Evolutionary conservation across 768 basidiomycete species (phyloP), one percentile per base, ranked within the genome.

Genomic region (Trichaptum fuscoviolaceum): DNA sequence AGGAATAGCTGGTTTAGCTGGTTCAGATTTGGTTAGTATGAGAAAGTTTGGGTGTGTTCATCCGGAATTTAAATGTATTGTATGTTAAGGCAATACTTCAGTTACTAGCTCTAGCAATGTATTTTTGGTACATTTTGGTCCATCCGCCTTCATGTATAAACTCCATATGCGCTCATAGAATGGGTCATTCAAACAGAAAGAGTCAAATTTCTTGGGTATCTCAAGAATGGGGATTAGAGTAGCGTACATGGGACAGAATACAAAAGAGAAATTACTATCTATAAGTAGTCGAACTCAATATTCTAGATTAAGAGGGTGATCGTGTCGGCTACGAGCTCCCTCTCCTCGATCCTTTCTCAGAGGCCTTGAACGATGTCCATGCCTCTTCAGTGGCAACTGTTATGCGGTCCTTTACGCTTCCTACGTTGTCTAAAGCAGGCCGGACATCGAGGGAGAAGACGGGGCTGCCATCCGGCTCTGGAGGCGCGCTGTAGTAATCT

Each of bases 371-470:
- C 23, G 74, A 71, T n/a, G 73, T 66, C 92, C 92, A 93, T 9
- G 81, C 83, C 23, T 91, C 89, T 70, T 87, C 83, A 24, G 90
- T 86, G 0, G 90, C 89, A 25, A 84, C 87, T 0, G 80, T 75
- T 63, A 96, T 85, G 59, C 95, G 82, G 71, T 91, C 85, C 73
- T 85, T 88, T 64, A 95, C 71, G 72, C 93, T 93, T 24, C 83
- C 84, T 35, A 94, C 80, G 71, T 83, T 91, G 77, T 99, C 97
- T 64, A 99, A 77, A 0, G 97, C 97, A 0, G 97, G 96, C 18
- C 96, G 87, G 10, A 99, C 96, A 74, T 99, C 97, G 27, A 99
- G 83, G 8, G 90, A 90, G 78, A 99, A 99, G 7, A 96, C 95
- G 20, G 97, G 97, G 59, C 91, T 92, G 8, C 96, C 96, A 70